A percentile compares a stretch with the other conserved stretches of the same genome.
phyloP scores from a whole-genome alignment of 106 monocot genomes.

The Narthecium ossifragum region DNA sequence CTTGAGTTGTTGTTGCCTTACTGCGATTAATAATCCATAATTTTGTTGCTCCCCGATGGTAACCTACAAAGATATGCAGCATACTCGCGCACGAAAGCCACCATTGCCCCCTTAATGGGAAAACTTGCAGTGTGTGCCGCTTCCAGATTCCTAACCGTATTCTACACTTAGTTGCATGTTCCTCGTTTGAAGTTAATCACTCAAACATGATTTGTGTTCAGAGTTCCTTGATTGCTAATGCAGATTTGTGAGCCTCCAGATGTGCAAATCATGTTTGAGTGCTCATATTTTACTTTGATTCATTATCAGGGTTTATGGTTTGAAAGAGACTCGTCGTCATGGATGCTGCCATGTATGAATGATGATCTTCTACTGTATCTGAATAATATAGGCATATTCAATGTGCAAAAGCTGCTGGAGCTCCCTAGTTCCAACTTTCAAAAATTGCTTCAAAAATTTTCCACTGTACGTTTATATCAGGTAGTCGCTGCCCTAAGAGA shows the following conservation, averaged over 20 bases:
- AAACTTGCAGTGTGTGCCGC: too few species aligned
- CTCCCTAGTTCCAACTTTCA: conserved; percentile 45
- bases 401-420: conserved; percentile 52
- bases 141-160: too few species aligned
- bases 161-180: too few species aligned
- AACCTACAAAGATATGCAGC: too few species aligned
- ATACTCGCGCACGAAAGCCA: too few species aligned
- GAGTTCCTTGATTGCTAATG: neutral
- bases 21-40: too few species aligned
- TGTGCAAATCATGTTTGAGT: neutral
- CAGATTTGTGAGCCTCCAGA: neutral
- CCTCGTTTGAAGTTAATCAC: too few species aligned
- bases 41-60: too few species aligned
- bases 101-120: conserved; percentile 24
- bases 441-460: conserved; percentile 26
- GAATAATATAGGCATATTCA: conserved; percentile 33
- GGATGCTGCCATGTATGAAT: conserved; percentile 92
- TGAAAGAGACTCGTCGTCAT: conserved; percentile 62
- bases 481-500: conserved; percentile 13
- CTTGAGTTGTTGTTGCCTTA: too few species aligned
- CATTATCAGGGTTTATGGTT: conserved; percentile 84
- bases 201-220: neutral
- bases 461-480: conserved; percentile 50
- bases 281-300: neutral
- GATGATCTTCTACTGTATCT: conserved; percentile 47